Percentiles rank a stretch among this genome's conserved stretches.
phyloP scores from a whole-genome alignment of 2,329 filamentous ascomycete species.

The Reticulascus tulasneorum region DNA sequence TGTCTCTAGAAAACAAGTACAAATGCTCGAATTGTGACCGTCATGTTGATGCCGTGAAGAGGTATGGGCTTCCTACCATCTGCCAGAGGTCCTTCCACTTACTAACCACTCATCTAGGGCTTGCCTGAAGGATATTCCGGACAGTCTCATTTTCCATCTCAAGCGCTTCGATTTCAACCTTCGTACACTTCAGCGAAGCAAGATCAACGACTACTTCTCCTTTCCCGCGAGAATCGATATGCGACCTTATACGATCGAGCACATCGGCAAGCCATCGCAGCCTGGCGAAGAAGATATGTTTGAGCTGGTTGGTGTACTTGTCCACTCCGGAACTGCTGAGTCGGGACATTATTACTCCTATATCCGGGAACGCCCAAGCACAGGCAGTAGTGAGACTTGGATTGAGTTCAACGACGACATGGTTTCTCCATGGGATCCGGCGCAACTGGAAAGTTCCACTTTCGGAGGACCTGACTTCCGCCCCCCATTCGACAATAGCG shows the following conservation, averaged over 20 bases:
- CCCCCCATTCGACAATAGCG: constrained; percentile 41
- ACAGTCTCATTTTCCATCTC: constrained; percentile 92
- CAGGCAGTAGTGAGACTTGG: constrained; percentile 56
- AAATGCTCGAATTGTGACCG: constrained; percentile 87
- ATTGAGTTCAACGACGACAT: constrained; percentile 92
- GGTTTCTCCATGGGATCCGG: constrained; percentile 71
- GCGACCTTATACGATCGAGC: constrained; percentile 82
- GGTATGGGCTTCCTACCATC: constrained; percentile 38
- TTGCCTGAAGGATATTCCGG: constrained; percentile 86
- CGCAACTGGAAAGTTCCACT: constrained; percentile 68
- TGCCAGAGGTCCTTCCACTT: neutral
- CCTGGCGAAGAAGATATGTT: constrained; percentile 69
- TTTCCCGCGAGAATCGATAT: constrained; percentile 85
- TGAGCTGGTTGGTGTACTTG: constrained; percentile 89
- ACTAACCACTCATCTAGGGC: constrained; percentile 48
- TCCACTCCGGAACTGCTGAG: constrained; percentile 89
- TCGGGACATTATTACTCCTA: constrained; percentile 98
- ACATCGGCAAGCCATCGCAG: constrained; percentile 62
- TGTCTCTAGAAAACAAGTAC: constrained; percentile 80
- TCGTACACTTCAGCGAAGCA: constrained; percentile 72
- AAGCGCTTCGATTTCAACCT: constrained; percentile 85
- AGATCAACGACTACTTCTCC: constrained; percentile 92
- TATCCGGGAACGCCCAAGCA: constrained; percentile 71
- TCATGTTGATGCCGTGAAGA: constrained; percentile 90
- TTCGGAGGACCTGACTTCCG: constrained; percentile 75